These are phyloP conservation scores for Pseudoturritis turrita DNA, from an alignment of 345 rosid species.

Conservation along the genomic window DNA sequence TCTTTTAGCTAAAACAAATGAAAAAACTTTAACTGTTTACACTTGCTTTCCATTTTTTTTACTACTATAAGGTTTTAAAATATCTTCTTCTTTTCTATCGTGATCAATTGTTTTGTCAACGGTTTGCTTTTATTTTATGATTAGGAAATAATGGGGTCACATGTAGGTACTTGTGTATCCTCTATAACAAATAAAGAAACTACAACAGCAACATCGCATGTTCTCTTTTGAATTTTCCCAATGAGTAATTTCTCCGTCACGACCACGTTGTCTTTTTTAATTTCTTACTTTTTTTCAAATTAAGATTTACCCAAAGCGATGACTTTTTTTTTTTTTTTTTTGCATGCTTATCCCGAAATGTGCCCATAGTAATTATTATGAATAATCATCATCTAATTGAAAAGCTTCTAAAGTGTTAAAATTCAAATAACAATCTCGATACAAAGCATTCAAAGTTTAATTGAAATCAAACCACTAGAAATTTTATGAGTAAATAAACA, in stretches of 20 bases:
- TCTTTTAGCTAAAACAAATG: conserved; percentile 8
- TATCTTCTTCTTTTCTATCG: background rate
- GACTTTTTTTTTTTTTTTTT: conserved; percentile 23
- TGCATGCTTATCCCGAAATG: conserved; percentile 28
- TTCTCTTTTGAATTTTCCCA: conserved; percentile 32
- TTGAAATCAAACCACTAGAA: background rate
- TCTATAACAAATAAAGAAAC: conserved; percentile 21
- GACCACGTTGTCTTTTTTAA: conserved; percentile 27
- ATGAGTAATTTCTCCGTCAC: conserved; percentile 28
- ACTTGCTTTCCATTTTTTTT: background rate
- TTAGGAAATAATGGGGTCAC: conserved; percentile 35
- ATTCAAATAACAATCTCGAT: background rate
- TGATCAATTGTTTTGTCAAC: conserved; percentile 25
- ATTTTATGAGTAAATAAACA: conserved; percentile 20
- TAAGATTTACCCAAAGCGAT: conserved; percentile 20
- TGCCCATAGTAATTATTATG: background rate
- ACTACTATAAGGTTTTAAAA: background rate
- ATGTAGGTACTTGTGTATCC: conserved; percentile 22
- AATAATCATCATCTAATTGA: background rate
- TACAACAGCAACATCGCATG: conserved; percentile 31
- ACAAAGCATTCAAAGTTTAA: conserved; percentile 5
- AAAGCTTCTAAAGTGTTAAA: background rate
- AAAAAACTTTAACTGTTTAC: background rate
- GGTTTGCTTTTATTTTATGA: conserved; percentile 28
- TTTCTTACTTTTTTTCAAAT: background rate